A percentile compares a stretch with the other conserved stretches of the same genome.
These are phyloP conservation scores for Proliferodiscus dingleyae DNA, from an alignment of 2,329 filamentous ascomycete species.

Conservation along the genomic window DNA sequence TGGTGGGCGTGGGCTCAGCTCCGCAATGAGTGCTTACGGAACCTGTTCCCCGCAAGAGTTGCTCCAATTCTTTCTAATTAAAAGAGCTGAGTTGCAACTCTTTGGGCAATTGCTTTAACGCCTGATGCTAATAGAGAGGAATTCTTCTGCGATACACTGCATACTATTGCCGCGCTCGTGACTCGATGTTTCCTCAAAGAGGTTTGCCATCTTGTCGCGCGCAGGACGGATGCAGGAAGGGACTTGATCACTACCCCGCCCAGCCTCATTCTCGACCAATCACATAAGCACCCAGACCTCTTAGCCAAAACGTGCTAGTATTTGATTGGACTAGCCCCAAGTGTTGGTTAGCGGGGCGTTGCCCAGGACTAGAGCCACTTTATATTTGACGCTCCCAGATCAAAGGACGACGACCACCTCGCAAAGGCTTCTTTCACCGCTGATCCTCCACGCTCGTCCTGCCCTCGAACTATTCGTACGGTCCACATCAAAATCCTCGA, in stretches of 20 bases:
- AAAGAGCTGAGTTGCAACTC: too few species aligned
- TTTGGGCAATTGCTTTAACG: background rate
- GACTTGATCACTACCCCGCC: background rate
- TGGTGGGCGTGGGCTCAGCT: too few species aligned
- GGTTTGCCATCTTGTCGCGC: too few species aligned
- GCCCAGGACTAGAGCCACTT: too few species aligned
- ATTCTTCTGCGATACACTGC: too few species aligned
- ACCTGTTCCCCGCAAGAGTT: background rate
- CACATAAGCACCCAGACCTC: background rate
- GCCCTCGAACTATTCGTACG: constrained; percentile 1
- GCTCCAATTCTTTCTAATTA: background rate
- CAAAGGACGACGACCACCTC: background rate
- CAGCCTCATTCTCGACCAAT: background rate
- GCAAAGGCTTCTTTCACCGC: background rate
- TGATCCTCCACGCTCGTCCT: constrained; percentile 5
- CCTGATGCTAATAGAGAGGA: constrained; percentile 1
- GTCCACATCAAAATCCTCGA: constrained; percentile 11
- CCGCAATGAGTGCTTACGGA: too few species aligned
- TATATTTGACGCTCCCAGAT: background rate
- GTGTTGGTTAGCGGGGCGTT: constrained; percentile 3
- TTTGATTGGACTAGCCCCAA: constrained; percentile 1
- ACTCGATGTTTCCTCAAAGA: too few species aligned
- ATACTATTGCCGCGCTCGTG: too few species aligned
- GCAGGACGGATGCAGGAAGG: too few species aligned
- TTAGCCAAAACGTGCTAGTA: constrained; percentile 1